Evolutionary conservation across 306 rosid species (phyloP).

Genomic region (Lagenaria siceraria): DNA sequence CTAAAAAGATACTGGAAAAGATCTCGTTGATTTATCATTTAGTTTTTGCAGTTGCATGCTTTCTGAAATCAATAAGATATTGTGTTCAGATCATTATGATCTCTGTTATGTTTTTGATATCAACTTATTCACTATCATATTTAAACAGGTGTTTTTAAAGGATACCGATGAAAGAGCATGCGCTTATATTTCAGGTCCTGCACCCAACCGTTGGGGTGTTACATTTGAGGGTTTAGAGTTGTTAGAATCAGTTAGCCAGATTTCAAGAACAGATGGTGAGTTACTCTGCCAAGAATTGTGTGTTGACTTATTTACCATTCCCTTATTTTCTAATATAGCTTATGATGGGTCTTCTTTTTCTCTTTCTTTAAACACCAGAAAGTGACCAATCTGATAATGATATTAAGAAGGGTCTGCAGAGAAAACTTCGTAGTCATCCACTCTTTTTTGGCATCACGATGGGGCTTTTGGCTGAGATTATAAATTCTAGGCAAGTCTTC

Average conservation of each 20-base stretch:
- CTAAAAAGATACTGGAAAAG: not conserved
- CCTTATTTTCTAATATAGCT: not conserved
- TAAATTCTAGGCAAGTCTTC: conserved; percentile 77
- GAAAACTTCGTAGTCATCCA: conserved; percentile 57
- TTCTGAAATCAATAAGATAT: not conserved
- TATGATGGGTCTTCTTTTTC: not conserved
- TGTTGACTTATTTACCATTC: not conserved
- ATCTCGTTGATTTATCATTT: not conserved
- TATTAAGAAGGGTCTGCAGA: conserved; percentile 27
- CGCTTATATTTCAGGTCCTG: conserved; percentile 97
- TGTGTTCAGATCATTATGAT: not conserved
- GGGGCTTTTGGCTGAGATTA: conserved; percentile 93
- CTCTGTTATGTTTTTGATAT: not conserved
- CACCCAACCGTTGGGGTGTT: conserved; percentile 98
- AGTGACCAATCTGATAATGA: conserved; percentile 21
- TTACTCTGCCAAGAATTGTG: conserved; percentile 8
- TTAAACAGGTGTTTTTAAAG: conserved; percentile 68
- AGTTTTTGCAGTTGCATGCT: not conserved
- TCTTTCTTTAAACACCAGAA: conserved; percentile 2
- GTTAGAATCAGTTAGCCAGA: conserved; percentile 35
- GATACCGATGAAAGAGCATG: conserved; percentile 99
- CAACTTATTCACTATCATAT: conserved; percentile 2
- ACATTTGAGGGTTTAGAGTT: conserved; percentile 69
- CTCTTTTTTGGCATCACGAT: conserved; percentile 93
- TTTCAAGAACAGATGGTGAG: conserved; percentile 40